A percentile compares a stretch with the other conserved stretches of the same genome.
These are phyloP conservation scores for Urochloa ruziziensis DNA, from an alignment of 176 grass and related monocot genomes.

Conservation along the genomic window DNA sequence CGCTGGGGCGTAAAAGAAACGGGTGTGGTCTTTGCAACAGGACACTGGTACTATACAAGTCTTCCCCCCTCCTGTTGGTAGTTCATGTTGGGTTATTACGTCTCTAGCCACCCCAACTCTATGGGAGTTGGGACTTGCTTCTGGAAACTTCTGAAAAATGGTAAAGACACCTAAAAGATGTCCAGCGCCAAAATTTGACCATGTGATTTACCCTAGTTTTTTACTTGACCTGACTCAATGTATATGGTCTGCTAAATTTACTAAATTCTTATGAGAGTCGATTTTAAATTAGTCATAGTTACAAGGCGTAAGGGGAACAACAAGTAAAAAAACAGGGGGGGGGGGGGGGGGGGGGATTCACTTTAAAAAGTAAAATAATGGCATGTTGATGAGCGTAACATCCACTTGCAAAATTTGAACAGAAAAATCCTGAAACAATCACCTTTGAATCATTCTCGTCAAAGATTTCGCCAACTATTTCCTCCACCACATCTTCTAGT, in stretches of 20 bases:
- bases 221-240: background rate
- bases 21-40: background rate
- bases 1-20: background rate
- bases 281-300: background rate
- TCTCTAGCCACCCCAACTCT: background rate
- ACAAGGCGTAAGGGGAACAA: background rate
- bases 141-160: background rate
- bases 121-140: background rate
- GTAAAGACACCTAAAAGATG: background rate
- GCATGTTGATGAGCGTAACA: background rate
- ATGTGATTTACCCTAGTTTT: background rate
- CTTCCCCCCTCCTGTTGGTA: background rate
- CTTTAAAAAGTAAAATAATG: background rate
- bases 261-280: background rate
- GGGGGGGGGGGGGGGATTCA: too few species aligned
- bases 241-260: background rate
- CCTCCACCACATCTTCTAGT: conserved; percentile 97
- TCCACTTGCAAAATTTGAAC: conserved; percentile 5
- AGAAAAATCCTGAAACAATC: conserved; percentile 3
- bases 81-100: background rate
- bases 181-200: background rate
- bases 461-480: conserved; percentile 99
- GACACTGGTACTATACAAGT: background rate
- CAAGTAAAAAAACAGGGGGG: background rate
- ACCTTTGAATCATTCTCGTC: conserved; percentile 99